A percentile compares a stretch with the other conserved stretches of the same genome.
Conservation (phyloP, 1,139 yeast species). For the Cylindricascospora bacillispora region DNA sequence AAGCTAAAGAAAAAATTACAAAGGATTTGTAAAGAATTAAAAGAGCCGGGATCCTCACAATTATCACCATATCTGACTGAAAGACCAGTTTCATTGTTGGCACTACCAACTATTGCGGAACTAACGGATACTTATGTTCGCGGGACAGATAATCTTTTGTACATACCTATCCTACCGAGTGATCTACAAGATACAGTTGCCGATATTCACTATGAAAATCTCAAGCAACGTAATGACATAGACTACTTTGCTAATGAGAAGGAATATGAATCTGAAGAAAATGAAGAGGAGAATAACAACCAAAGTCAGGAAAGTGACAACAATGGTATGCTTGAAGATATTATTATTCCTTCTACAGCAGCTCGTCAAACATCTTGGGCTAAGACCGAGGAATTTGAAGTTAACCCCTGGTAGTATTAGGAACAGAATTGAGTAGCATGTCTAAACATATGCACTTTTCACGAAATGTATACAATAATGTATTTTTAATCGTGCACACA, state of each 20-base stretch:
- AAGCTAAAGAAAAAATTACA: slow-evolving; percentile 31
- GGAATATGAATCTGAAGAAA: slow-evolving; percentile 5
- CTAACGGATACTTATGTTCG: slow-evolving; percentile 49
- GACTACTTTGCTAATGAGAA: slow-evolving; percentile 1
- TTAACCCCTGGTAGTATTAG: slow-evolving; percentile 26
- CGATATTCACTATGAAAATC: slow-evolving; percentile 38
- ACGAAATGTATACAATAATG: too few relatives aligned
- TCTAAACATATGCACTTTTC: too few relatives aligned
- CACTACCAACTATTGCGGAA: slow-evolving; percentile 48
- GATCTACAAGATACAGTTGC: slow-evolving; percentile 50
- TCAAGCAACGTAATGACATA: slow-evolving; percentile 13
- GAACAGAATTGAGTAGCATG: too few relatives aligned
- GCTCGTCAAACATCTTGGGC: slow-evolving; percentile 19
- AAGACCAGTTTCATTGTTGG: slow-evolving; percentile 23
- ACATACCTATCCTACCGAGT: slow-evolving; percentile 52
- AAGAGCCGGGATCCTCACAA: too few relatives aligned
- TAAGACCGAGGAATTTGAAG: slow-evolving; percentile 17
- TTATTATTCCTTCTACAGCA: slow-evolving; percentile 15
- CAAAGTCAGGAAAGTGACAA: slow-evolving; percentile 3
- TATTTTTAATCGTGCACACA: too few relatives aligned
- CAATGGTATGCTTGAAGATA: slow-evolving; percentile 11
- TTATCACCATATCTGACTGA: slow-evolving; percentile 13
- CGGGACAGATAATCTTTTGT: slow-evolving; percentile 34
- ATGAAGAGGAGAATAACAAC: slow-evolving; percentile 4
- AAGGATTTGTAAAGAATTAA: slow-evolving; percentile 12